A percentile compares a stretch with the other conserved stretches of the same genome.
phyloP scores from a whole-genome alignment of 1,284 basidiomycete species.

The Cryptococcus jaspeensis region DNA sequence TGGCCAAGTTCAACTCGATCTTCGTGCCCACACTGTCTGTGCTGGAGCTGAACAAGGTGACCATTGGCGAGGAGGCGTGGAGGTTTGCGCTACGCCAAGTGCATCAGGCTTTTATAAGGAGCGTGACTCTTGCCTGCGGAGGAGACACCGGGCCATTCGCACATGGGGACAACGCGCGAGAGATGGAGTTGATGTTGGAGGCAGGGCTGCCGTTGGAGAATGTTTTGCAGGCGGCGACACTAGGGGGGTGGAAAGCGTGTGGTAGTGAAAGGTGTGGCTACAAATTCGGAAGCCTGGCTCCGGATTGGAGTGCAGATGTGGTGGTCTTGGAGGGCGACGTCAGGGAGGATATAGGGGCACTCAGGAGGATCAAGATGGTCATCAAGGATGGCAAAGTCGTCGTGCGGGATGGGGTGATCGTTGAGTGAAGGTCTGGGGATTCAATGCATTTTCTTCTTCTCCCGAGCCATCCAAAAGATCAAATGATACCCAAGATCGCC shows the following conservation, averaged over 20 bases:
- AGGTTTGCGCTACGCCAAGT: slow-evolving; percentile 1
- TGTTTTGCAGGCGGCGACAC: slow-evolving; percentile 11
- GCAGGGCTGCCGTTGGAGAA: slow-evolving; percentile 17
- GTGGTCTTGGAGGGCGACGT: slow-evolving; percentile 15
- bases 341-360: slow-evolving; percentile 8
- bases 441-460: not conserved
- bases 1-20: slow-evolving; percentile 38
- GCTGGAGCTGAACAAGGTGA: not conserved
- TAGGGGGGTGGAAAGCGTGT: slow-evolving; percentile 23
- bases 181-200: slow-evolving; percentile 14
- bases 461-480: too few relatives aligned
- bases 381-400: slow-evolving; percentile 19
- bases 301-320: slow-evolving; percentile 20
- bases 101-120: slow-evolving; percentile 7
- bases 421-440: slow-evolving; percentile 3
- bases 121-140: slow-evolving; percentile 15
- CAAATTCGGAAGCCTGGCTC: slow-evolving; percentile 14
- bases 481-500: too few relatives aligned
- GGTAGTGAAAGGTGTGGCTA: slow-evolving; percentile 17
- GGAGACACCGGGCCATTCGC: slow-evolving; percentile 17
- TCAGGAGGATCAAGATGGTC: slow-evolving; percentile 12
- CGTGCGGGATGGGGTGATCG: slow-evolving; percentile 1
- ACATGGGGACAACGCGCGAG: slow-evolving; percentile 16
- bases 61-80: not conserved
- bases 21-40: slow-evolving; percentile 65